A percentile compares a stretch with the other conserved stretches of the same genome.
Evolutionary conservation across 768 basidiomycete genomes (phyloP).

Genomic region (Pulveroboletus ravenelii): DNA sequence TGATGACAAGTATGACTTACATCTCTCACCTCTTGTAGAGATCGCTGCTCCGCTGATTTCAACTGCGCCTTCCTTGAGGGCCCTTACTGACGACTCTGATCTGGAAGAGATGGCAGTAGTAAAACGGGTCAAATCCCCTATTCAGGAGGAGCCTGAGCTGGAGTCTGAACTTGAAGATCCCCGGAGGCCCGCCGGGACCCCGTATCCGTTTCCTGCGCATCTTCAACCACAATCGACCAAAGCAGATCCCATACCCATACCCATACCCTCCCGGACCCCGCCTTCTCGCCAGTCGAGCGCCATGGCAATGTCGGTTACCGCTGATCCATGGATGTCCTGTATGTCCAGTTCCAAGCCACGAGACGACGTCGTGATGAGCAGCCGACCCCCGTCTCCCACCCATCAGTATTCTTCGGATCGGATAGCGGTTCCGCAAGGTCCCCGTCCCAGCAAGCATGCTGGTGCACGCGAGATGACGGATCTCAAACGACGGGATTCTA

Average conservation of each 20-base stretch:
- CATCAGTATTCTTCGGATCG: slow-evolving; percentile 26
- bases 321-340: slow-evolving; percentile 22
- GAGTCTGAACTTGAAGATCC: slow-evolving; percentile 25
- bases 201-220: slow-evolving; percentile 25
- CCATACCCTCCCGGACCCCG: slow-evolving; percentile 26
- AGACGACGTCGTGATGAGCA: slow-evolving; percentile 27
- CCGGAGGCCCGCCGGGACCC: not conserved
- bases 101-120: slow-evolving; percentile 23
- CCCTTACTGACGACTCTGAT: slow-evolving; percentile 28
- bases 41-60: slow-evolving; percentile 23
- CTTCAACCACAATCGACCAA: slow-evolving; percentile 22
- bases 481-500: slow-evolving; percentile 17
- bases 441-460: slow-evolving; percentile 15
- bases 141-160: slow-evolving; percentile 21
- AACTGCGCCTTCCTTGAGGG: slow-evolving; percentile 26
- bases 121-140: slow-evolving; percentile 16
- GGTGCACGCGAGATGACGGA: slow-evolving; percentile 23
- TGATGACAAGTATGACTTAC: slow-evolving; percentile 27
- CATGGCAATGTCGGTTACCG: slow-evolving; percentile 25
- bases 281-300: slow-evolving; percentile 25
- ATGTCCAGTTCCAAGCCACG: slow-evolving; percentile 26
- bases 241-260: slow-evolving; percentile 28
- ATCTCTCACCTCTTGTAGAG: slow-evolving; percentile 30
- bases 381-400: slow-evolving; percentile 25
- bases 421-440: slow-evolving; percentile 8